phyloP scores from a whole-genome alignment of 2,329 filamentous ascomycete species.

The Botrytis paeoniae region DNA sequence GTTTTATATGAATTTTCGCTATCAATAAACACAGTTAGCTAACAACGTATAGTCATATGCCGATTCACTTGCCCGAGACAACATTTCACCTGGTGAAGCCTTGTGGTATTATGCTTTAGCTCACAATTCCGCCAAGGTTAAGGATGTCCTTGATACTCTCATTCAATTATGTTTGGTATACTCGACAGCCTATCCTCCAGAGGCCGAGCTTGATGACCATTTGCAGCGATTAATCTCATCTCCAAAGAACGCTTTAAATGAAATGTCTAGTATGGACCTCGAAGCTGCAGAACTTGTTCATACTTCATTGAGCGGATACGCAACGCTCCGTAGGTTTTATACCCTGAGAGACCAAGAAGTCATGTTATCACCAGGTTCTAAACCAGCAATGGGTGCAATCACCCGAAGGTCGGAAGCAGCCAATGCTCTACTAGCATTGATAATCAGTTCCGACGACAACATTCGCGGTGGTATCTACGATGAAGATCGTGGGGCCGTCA shows the following conservation, averaged over 20 bases:
- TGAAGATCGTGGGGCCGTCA: conserved; percentile 72
- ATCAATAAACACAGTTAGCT: conserved; percentile 22
- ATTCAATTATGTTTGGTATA: conserved; percentile 85
- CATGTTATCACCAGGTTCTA: conserved; percentile 39
- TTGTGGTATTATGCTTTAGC: conserved; percentile 89
- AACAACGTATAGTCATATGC: conserved; percentile 70
- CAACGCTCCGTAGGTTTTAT: conserved; percentile 86
- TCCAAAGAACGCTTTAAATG: conserved; percentile 67
- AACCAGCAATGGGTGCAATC: conserved; percentile 45
- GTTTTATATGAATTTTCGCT: conserved; percentile 33
- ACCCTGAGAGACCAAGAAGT: conserved; percentile 74
- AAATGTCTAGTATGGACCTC: conserved; percentile 70
- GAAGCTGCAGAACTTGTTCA: conserved; percentile 82
- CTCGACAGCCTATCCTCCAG: conserved; percentile 74
- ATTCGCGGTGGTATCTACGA: conserved; percentile 91
- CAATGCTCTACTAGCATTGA: conserved; percentile 73
- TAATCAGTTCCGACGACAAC: conserved; percentile 82
- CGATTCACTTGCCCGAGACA: conserved; percentile 68
- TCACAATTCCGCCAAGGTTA: conserved; percentile 73
- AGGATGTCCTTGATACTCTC: conserved; percentile 80
- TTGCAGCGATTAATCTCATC: conserved; percentile 68
- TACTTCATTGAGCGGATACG: conserved; percentile 86
- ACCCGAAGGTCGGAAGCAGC: conserved; percentile 68
- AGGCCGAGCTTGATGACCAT: conserved; percentile 68
- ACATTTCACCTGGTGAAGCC: conserved; percentile 78